Evolutionary conservation across 208 protist genomes (phyloP), one percentile per base, ranked within the genome.

Genomic region (Vickermania spadyakhi): DNA sequence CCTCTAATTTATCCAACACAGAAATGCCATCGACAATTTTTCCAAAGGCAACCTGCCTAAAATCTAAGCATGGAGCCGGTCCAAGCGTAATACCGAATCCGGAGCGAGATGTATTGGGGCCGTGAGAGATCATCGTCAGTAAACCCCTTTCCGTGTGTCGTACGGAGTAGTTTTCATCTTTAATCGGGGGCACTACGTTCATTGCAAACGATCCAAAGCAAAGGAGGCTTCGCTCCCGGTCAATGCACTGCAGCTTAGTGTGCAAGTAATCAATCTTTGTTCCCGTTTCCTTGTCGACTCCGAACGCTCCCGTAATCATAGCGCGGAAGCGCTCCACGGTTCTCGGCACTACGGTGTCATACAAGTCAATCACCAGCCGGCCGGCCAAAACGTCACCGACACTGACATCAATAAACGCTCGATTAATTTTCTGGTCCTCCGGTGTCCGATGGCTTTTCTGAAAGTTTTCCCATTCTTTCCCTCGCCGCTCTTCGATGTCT

Each of bases 21-120:
- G 60, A 53, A 29, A 86, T 52, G 29, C 91, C 89, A 31, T 94
- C 79, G 28, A 90, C 69, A 28, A 97, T 89, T n/a, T 82, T 67
- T 18, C 96, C 96, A 66, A 98, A 98, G 7, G 97, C 95, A 23
- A 96, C 89, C 63, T 99, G 97, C 55, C 92, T 94, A 61, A 86
- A 93, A 60, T 98, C 95, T 2, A 94, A 68, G 0, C 59, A 67
- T 2, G 84, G 83, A 11, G 75, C 73, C 11, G 83, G 67, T 7
- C 66, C 73, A 0, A 91, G 62, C 4, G 87, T 93, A 62, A 96
- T 83, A 50, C 79, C 68, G 59, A 94, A 94, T 0, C 76, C 70
- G 0, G 78, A 87, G 28, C 76, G 73, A 29, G 76, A 80, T 52
- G 87, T 80, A 60, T 94, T 59, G 0, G 86, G 75, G 0, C 92